phyloP scores from a whole-genome alignment of 306 rosid genomes.

The Lotus japonicus region DNA sequence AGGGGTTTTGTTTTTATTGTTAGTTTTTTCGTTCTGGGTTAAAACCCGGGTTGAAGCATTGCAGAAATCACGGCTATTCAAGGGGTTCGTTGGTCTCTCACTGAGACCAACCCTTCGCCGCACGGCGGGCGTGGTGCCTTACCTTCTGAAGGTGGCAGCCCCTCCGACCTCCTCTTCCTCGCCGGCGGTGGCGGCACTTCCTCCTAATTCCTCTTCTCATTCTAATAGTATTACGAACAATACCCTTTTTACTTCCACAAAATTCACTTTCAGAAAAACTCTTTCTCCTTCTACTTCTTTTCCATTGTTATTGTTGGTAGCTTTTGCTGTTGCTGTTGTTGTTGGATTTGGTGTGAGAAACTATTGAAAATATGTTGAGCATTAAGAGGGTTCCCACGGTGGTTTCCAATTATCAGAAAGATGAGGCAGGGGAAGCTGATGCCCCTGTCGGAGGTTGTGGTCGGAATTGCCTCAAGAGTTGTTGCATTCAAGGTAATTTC shows the following conservation, averaged over 20 bases:
- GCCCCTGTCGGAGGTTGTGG: constrained; percentile 62
- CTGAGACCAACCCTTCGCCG: constrained; percentile 90
- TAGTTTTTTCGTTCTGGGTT: too few species aligned
- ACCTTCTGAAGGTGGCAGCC: constrained; percentile 99
- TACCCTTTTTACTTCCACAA: neutral
- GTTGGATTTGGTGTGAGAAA: constrained; percentile 2
- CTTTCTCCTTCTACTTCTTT: neutral
- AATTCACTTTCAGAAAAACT: neutral
- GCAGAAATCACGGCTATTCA: constrained; percentile 96
- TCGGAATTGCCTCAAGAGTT: constrained; percentile 63
- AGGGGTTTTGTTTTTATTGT: too few species aligned
- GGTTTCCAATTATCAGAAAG: constrained; percentile 80
- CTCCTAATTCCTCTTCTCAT: neutral
- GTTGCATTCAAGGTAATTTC: constrained; percentile 71
- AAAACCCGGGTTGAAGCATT: constrained; percentile 63
- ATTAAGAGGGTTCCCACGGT: constrained; percentile 93
- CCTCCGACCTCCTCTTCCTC: constrained; percentile 96
- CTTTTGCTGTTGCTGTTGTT: neutral
- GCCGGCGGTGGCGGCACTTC: constrained; percentile 67
- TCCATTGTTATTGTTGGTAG: neutral
- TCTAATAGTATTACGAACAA: neutral
- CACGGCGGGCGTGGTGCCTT: constrained; percentile 99
- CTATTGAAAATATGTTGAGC: constrained; percentile 48
- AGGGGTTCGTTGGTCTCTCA: constrained; percentile 48
- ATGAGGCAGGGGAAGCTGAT: constrained; percentile 51